Evolutionary conservation across 352 stramenopile species (phyloP).

Genomic region (Aphanomyces invadans): DNA sequence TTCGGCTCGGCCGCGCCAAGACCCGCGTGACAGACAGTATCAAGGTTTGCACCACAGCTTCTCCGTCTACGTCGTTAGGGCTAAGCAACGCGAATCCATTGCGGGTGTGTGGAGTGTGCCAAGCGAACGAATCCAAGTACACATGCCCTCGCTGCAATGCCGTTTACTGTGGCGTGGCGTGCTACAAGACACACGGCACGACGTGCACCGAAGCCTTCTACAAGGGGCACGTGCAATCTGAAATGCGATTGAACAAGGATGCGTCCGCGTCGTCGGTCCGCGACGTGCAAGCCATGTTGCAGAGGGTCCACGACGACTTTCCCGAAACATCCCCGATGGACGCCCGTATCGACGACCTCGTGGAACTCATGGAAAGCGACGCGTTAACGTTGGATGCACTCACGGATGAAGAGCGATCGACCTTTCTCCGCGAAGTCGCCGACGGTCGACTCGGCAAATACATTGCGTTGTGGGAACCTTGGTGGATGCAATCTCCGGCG

Average conservation of each 20-base stretch:
- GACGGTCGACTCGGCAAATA: conserved; percentile 56
- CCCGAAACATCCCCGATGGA: conserved; percentile 32
- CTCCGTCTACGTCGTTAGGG: background rate
- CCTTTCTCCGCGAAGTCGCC: conserved; percentile 57
- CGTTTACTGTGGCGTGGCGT: conserved; percentile 69
- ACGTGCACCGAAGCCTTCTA: conserved; percentile 76
- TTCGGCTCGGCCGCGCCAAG: conserved; percentile 49
- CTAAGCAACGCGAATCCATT: conserved; percentile 11
- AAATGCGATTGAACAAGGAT: conserved; percentile 38
- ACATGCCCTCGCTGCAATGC: conserved; percentile 75
- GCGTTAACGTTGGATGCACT: conserved; percentile 57
- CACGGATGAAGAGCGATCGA: conserved; percentile 43
- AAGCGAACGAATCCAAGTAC: conserved; percentile 51
- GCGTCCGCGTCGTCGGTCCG: conserved; percentile 14
- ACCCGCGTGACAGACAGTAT: conserved; percentile 35
- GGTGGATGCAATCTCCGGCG: conserved; percentile 45
- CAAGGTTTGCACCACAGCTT: conserved; percentile 4
- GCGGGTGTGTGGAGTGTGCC: conserved; percentile 66
- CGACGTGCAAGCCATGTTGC: conserved; percentile 19
- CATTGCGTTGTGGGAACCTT: conserved; percentile 58
- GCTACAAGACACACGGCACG: conserved; percentile 63
- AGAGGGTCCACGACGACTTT: conserved; percentile 33
- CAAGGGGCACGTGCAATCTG: conserved; percentile 49
- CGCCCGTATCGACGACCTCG: conserved; percentile 41
- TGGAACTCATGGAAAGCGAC: conserved; percentile 35